Conservation (phyloP, 176 grass and related monocot genomes). For the Carex kokanica region DNA sequence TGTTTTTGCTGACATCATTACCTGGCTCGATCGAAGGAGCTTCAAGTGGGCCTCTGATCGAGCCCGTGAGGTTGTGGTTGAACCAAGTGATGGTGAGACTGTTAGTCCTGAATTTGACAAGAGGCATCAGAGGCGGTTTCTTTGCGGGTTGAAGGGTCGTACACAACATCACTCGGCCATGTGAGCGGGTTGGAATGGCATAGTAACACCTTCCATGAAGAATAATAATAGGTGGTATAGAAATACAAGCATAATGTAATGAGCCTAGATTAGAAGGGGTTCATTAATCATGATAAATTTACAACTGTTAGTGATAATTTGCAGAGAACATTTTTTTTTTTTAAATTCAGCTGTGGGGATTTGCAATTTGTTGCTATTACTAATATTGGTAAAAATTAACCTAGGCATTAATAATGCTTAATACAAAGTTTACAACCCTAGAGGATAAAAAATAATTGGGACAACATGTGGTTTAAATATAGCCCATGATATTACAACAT, state of each 20-base stretch:
- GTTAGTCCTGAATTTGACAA: neutral
- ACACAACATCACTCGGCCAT: slow-evolving; percentile 52
- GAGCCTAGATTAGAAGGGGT: neutral
- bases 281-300: neutral
- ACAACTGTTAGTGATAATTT: neutral
- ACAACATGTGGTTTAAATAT: neutral
- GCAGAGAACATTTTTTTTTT: neutral
- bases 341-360: neutral
- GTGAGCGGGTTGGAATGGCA: slow-evolving; percentile 23
- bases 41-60: neutral
- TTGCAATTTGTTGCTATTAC: neutral
- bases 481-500: neutral
- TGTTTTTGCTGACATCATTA: slow-evolving; percentile 68
- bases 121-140: slow-evolving; percentile 6
- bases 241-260: slow-evolving; percentile 8
- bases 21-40: slow-evolving; percentile 53
- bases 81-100: neutral
- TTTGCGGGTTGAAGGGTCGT: slow-evolving; percentile 50
- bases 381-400: neutral
- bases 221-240: slow-evolving; percentile 8
- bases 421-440: too few species aligned
- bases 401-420: neutral
- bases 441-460: too few species aligned
- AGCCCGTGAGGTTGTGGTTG: neutral
- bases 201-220: neutral